Evolutionary conservation across 805 yeast species (phyloP).

Genomic region (Candida tammaniensis): DNA sequence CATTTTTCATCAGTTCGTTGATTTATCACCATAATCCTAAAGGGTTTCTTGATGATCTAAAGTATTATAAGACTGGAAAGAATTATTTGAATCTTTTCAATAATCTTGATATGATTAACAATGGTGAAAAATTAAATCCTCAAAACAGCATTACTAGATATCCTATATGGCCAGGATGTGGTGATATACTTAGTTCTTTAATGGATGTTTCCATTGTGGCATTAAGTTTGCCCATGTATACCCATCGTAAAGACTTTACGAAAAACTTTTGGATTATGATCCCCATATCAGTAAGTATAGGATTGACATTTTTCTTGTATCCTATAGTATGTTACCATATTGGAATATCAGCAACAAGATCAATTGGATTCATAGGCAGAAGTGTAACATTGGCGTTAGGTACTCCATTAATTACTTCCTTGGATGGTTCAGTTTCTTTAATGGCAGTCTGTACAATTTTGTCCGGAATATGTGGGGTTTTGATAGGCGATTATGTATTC

Average conservation of each 20-base stretch:
- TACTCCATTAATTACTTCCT: constrained; percentile 63
- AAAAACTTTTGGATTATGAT: constrained; percentile 59
- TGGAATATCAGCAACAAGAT: constrained; percentile 57
- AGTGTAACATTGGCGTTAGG: constrained; percentile 80
- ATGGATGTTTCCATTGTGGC: constrained; percentile 80
- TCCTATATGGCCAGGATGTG: constrained; percentile 72
- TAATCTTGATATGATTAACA: constrained; percentile 26
- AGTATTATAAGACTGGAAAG: constrained; percentile 65
- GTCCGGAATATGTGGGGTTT: constrained; percentile 73
- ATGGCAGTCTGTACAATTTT: constrained; percentile 79
- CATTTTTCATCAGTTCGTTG: constrained; percentile 58
- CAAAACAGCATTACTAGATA: constrained; percentile 23
- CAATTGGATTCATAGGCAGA: constrained; percentile 76
- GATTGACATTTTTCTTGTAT: constrained; percentile 60
- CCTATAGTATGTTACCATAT: constrained; percentile 66
- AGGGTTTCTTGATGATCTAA: constrained; percentile 51
- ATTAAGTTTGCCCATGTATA: constrained; percentile 72
- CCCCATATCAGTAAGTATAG: constrained; percentile 55
- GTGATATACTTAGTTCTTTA: constrained; percentile 66
- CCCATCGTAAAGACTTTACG: constrained; percentile 61
- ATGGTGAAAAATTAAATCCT: constrained; percentile 19
- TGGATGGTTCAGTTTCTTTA: constrained; percentile 66
- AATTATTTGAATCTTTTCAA: constrained; percentile 60
- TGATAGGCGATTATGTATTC: constrained; percentile 55
- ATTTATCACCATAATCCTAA: constrained; percentile 45